A percentile compares a stretch with the other conserved stretches of the same genome.
Conservation (phyloP, 2,329 filamentous ascomycete genomes). For the Colletotrichum karsti region DNA sequence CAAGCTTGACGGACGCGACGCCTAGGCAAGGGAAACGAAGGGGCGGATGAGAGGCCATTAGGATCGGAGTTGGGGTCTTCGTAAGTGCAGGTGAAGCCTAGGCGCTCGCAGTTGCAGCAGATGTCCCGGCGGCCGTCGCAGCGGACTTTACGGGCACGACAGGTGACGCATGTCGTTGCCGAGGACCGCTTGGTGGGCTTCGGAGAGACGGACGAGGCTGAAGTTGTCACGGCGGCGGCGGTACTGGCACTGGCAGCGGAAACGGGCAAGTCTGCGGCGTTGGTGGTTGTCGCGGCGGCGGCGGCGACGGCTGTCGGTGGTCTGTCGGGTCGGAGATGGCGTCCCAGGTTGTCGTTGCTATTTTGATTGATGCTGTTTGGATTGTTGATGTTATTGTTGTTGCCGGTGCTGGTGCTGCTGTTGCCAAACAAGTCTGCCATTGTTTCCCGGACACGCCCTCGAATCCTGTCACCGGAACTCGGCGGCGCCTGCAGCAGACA, state of each 20-base stretch:
- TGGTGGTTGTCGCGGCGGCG: background rate
- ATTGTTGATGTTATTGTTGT: background rate
- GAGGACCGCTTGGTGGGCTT: slow-evolving; percentile 48
- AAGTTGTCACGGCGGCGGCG: slow-evolving; percentile 18
- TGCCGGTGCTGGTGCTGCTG: slow-evolving; percentile 4
- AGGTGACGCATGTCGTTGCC: slow-evolving; percentile 62
- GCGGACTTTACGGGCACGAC: slow-evolving; percentile 65
- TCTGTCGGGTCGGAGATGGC: slow-evolving; percentile 25
- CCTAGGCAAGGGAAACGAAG: slow-evolving; percentile 47
- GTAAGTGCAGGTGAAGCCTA: slow-evolving; percentile 66
- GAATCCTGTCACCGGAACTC: slow-evolving; percentile 21
- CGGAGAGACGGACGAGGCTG: slow-evolving; percentile 28
- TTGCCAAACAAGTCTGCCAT: slow-evolving; percentile 24
- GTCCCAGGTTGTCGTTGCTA: slow-evolving; percentile 24
- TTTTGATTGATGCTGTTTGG: background rate
- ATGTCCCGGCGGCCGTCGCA: slow-evolving; percentile 62
- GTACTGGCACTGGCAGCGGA: background rate
- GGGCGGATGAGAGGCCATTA: slow-evolving; percentile 45
- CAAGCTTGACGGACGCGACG: slow-evolving; percentile 66
- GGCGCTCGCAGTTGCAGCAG: slow-evolving; percentile 66
- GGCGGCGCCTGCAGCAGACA: slow-evolving; percentile 14
- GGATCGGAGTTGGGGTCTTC: slow-evolving; percentile 54
- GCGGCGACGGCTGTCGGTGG: slow-evolving; percentile 24
- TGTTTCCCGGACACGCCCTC: slow-evolving; percentile 14
- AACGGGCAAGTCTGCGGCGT: background rate